Base-by-base conservation (phyloP, 2,329 filamentous ascomycete species). In the Colletotrichum siamense region DNA sequence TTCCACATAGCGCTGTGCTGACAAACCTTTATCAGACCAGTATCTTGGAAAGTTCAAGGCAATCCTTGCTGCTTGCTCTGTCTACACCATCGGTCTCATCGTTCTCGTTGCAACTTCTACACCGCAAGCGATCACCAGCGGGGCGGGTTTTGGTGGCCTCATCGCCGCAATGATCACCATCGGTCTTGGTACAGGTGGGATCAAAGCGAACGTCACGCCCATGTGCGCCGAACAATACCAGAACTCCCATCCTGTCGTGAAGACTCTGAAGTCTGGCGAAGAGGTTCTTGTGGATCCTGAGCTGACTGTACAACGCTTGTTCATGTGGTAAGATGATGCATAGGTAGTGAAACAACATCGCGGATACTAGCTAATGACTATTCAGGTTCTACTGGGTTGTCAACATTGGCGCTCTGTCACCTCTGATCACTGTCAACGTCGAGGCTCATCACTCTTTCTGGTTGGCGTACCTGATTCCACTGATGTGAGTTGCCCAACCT, bases 201-300 rank as follows among this genome's bases (percentile, higher is more conserved):
- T 95, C 86, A 94, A 94, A 85, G 90, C 91, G 79, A 94, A 94
- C 76, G 88, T 90, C 71, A 86, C 87, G 2, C 90, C 87, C 24
- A 83, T 90, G 71, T 92, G 92, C 79, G 92, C 92, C 67, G 93
- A 94, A 78, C 93, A 95, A 83, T 92, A 94, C 79, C 79, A 91
- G 88, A 83, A 91, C 84, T 82, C 83, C 44, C 78, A 80, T 73
- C 91, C 88, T 85, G 87, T 86, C 24, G 81, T 92, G 49, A 86
- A 85, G 79, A 88, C 86, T 4, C 83, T 89, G 52, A 84, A 86
- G 79, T 83, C 79, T 6, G 91, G 90, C 39, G 89, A 92, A 82
- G 86, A 88, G 87, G 91, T 94, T 66, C 88, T 95, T 77, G 89
- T 94, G 22, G 93, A 95, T 79, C 92, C 93, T 0, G 87, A 90